A percentile compares a stretch with the other conserved stretches of the same genome.
Evolutionary conservation across 2,329 filamentous ascomycete genomes (phyloP).

Genomic region (Fonsecaea monophora): DNA sequence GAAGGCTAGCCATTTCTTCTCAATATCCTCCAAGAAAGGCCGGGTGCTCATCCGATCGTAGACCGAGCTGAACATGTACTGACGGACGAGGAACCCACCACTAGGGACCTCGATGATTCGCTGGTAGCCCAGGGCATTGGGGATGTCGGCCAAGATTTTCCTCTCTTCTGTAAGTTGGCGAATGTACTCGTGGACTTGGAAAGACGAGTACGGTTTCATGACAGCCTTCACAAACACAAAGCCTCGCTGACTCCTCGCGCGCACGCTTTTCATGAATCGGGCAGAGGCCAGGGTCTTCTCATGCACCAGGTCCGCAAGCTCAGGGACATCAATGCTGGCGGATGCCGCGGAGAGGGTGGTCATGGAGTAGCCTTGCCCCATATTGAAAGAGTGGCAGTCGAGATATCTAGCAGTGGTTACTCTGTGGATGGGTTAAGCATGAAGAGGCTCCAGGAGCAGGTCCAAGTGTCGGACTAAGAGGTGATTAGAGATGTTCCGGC

Average conservation of each 20-base stretch:
- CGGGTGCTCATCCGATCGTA: conserved; percentile 95
- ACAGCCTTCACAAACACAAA: conserved; percentile 93
- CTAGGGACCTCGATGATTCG: conserved; percentile 89
- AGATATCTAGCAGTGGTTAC: neutral
- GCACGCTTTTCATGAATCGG: conserved; percentile 95
- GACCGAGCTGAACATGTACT: conserved; percentile 94
- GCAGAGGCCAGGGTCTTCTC: conserved; percentile 91
- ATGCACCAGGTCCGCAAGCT: conserved; percentile 87
- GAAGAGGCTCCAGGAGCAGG: neutral
- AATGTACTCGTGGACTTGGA: conserved; percentile 81
- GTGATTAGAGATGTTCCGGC: neutral
- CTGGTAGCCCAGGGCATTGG: conserved; percentile 90
- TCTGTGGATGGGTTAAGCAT: neutral
- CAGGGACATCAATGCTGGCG: conserved; percentile 90
- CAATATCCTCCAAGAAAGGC: conserved; percentile 94
- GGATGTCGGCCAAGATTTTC: conserved; percentile 77
- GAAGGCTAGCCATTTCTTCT: conserved; percentile 98
- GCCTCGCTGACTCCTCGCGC: conserved; percentile 87
- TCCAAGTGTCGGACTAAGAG: neutral
- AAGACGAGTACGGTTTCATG: conserved; percentile 85
- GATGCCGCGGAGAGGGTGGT: conserved; percentile 89
- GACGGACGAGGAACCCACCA: conserved; percentile 90
- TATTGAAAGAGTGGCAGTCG: conserved; percentile 50
- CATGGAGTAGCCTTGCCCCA: conserved; percentile 97
- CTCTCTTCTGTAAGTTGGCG: conserved; percentile 81